phyloP scores from a whole-genome alignment of 306 rosid genomes.

The Sechiopsis laciniata region DNA sequence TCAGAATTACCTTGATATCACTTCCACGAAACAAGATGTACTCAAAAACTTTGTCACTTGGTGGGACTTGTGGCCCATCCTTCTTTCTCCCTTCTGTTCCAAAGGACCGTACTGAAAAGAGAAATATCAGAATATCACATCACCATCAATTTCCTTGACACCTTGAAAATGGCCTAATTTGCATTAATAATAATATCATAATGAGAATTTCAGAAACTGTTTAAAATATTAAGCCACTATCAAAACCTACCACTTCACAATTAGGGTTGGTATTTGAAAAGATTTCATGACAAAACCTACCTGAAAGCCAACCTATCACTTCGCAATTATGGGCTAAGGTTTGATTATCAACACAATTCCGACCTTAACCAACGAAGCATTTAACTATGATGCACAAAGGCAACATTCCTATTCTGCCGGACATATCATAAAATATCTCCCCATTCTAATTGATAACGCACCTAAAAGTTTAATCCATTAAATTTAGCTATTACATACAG shows the following conservation, averaged over 20 bases:
- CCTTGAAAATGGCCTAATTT: neutral
- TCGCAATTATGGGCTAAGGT: neutral
- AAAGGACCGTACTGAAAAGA: slow-evolving; percentile 75
- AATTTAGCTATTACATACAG: neutral
- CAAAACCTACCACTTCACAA: too few species aligned
- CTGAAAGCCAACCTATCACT: slow-evolving; percentile 10
- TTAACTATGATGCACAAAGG: neutral
- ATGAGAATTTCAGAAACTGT: neutral
- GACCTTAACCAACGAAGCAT: neutral
- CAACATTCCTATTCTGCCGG: neutral
- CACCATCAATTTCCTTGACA: neutral
- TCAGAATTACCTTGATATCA: slow-evolving; percentile 55
- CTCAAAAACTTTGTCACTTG: slow-evolving; percentile 80
- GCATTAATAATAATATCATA: neutral
- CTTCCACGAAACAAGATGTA: slow-evolving; percentile 87
- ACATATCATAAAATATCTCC: neutral
- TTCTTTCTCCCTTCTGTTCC: slow-evolving; percentile 97
- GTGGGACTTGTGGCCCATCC: slow-evolving; percentile 82
- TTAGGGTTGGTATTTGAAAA: neutral
- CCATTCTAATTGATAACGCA: neutral
- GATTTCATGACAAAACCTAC: neutral
- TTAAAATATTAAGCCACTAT: neutral
- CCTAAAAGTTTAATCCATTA: neutral
- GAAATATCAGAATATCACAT: slow-evolving; percentile 23
- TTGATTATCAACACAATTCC: neutral